Conservation (phyloP, 116 monocot species). For the Trichopus zeylanicus region DNA sequence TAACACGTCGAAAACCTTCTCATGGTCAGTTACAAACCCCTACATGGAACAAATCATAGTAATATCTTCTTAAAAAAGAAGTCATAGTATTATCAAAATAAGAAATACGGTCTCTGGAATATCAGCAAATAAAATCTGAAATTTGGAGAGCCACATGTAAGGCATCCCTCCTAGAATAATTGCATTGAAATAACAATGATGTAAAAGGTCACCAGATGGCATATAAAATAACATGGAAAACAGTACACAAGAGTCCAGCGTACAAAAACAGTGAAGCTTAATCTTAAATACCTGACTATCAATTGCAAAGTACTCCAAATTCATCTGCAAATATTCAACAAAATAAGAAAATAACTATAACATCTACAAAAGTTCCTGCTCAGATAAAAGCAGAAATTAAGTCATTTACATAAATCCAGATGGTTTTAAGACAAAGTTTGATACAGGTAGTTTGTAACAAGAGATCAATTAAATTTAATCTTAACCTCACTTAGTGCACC, state of each 20-base stretch:
- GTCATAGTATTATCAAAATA: neutral
- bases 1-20: conserved; percentile 76
- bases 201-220: neutral
- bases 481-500: conserved; percentile 94
- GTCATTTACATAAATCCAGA: neutral
- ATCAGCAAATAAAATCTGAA: neutral
- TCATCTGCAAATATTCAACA: conserved; percentile 73
- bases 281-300: conserved; percentile 75
- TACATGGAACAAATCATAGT: conserved; percentile 15
- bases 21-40: conserved; percentile 95
- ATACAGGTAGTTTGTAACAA: neutral
- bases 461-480: neutral
- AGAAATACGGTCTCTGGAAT: neutral
- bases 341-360: conserved; percentile 9
- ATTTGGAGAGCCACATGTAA: neutral
- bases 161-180: neutral
- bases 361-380: neutral
- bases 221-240: too few species aligned
- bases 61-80: neutral
- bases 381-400: neutral
- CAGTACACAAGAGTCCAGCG: too few species aligned
- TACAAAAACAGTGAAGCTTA: too few species aligned
- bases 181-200: neutral
- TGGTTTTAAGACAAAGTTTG: neutral
- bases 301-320: conserved; percentile 97